These are phyloP conservation scores for Spiraea crenata DNA, from an alignment of 331 rosid genomes.

Conservation along the genomic window DNA sequence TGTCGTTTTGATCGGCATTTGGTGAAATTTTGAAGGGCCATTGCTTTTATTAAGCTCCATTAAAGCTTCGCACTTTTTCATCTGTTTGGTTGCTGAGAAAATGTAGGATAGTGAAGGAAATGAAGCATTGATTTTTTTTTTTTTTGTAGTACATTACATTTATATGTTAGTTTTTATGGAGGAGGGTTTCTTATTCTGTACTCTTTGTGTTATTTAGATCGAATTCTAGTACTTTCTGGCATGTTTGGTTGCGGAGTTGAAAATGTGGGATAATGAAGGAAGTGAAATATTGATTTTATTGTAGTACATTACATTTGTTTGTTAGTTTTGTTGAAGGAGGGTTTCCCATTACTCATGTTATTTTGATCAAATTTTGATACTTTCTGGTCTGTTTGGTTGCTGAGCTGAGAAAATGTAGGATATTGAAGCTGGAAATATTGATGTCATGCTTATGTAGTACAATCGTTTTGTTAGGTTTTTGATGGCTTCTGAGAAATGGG, in stretches of 20 bases:
- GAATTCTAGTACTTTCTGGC: too few relatives aligned
- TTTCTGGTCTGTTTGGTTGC: not conserved
- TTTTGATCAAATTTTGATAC: not conserved
- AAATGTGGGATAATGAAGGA: too few relatives aligned
- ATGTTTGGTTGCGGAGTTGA: too few relatives aligned
- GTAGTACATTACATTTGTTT: not conserved
- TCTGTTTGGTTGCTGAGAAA: not conserved
- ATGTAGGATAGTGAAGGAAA: not conserved
- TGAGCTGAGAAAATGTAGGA: not conserved
- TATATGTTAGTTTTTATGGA: not conserved
- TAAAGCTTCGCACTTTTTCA: not conserved
- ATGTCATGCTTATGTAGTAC: too few relatives aligned
- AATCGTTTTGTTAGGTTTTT: slow-evolving; percentile 20
- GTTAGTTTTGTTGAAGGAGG: not conserved
- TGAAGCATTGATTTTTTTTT: not conserved
- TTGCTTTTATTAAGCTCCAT: not conserved
- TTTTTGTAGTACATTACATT: not conserved
- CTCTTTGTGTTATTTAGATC: too few relatives aligned
- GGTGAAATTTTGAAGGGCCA: too few relatives aligned
- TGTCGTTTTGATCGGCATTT: not conserved
- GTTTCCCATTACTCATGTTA: not conserved
- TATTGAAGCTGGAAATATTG: not conserved
- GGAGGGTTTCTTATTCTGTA: not conserved
- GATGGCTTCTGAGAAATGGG: slow-evolving; percentile 44
- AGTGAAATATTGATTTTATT: too few relatives aligned